These are phyloP conservation scores for Trichocladium antarcticum DNA, from an alignment of 495 filamentous ascomycete genomes.

Conservation along the genomic window DNA sequence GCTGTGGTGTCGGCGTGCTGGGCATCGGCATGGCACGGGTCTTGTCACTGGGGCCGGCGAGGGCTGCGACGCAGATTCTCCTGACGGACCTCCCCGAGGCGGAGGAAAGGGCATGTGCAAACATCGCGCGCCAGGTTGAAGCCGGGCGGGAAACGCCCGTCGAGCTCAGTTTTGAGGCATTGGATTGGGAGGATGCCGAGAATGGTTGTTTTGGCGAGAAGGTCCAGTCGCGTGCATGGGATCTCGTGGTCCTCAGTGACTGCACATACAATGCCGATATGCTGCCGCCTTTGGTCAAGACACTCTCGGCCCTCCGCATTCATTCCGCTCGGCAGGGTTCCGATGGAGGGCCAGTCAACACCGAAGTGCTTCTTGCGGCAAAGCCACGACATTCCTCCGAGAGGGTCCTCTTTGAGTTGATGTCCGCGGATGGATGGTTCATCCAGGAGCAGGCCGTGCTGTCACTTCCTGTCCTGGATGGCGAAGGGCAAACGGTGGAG, in stretches of 20 bases:
- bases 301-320: constrained; percentile 44
- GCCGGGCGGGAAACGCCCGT: not conserved
- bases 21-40: constrained; percentile 61
- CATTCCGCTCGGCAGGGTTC: constrained; percentile 10
- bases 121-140: constrained; percentile 25
- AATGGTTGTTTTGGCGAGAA: constrained; percentile 27
- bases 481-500: constrained; percentile 48
- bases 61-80: constrained; percentile 37
- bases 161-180: constrained; percentile 42
- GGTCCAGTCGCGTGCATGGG: constrained; percentile 38
- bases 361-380: constrained; percentile 57
- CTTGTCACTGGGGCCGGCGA: constrained; percentile 25
- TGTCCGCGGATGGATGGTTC: constrained; percentile 47
- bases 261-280: constrained; percentile 92
- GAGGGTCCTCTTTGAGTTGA: constrained; percentile 64
- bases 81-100: constrained; percentile 81
- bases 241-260: constrained; percentile 74
- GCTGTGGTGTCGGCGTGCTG: constrained; percentile 74
- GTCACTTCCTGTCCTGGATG: constrained; percentile 48
- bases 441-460: constrained; percentile 39
- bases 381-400: constrained; percentile 84
- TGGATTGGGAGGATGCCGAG: constrained; percentile 60
- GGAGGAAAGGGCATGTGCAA: constrained; percentile 38
- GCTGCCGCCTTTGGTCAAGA: constrained; percentile 60
- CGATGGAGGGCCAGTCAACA: not conserved